Conservation (phyloP, 2,329 filamentous ascomycete species). For the Beauveria australis region DNA sequence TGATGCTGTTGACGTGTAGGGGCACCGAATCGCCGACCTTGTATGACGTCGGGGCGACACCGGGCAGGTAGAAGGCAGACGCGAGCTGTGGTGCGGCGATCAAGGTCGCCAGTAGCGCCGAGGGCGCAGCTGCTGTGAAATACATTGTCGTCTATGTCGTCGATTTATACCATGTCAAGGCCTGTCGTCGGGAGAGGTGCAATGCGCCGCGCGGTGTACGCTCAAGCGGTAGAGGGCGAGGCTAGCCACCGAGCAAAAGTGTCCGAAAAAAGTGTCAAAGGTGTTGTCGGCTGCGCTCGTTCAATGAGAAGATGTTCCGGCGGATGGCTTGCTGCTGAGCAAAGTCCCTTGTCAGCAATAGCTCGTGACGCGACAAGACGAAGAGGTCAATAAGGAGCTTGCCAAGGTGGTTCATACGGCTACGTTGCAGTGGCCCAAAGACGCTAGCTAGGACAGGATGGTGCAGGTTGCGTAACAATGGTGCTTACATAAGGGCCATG, state of each 20-base stretch:
- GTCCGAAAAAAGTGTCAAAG: neutral
- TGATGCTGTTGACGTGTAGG: slow-evolving; percentile 87
- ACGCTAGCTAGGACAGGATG: neutral
- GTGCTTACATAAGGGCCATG: slow-evolving; percentile 3
- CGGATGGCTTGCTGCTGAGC: neutral
- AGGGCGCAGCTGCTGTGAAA: slow-evolving; percentile 35
- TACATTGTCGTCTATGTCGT: slow-evolving; percentile 31
- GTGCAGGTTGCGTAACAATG: neutral
- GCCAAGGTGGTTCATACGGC: neutral
- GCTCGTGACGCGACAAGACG: neutral
- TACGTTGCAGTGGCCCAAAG: neutral
- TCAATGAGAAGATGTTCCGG: too few relatives aligned
- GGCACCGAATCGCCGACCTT: slow-evolving; percentile 70
- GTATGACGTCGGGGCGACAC: slow-evolving; percentile 91
- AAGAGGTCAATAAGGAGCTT: slow-evolving; percentile 1
- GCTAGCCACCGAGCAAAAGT: neutral
- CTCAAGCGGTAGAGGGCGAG: neutral
- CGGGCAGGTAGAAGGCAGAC: slow-evolving; percentile 88
- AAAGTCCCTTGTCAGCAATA: neutral
- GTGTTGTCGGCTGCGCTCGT: neutral
- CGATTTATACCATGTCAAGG: slow-evolving; percentile 21
- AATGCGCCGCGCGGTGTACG: slow-evolving; percentile 3
- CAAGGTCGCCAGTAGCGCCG: slow-evolving; percentile 42
- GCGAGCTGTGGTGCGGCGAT: slow-evolving; percentile 45
- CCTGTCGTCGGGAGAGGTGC: neutral